phyloP scores from a whole-genome alignment of 208 protist species.

The Acanthamoeba culbertsoni region DNA sequence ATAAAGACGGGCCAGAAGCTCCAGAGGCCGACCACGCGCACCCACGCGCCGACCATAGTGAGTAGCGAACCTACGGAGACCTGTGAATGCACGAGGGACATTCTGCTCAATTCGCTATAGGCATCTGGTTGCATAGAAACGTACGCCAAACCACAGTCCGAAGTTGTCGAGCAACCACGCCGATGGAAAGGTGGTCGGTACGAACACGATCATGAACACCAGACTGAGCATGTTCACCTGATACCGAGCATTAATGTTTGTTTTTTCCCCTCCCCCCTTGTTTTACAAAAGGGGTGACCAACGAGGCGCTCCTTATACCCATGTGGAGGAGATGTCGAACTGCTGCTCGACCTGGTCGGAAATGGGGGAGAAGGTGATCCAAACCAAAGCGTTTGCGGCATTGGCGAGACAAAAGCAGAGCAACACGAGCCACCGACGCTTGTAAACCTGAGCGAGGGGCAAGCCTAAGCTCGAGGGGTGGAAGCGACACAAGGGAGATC shows the following conservation, averaged over 20 bases:
- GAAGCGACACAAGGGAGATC: too few relatives aligned
- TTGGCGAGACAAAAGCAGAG: neutral
- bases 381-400: neutral
- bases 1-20: neutral
- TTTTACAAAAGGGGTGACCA: neutral
- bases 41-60: neutral
- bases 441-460: slow-evolving; percentile 29
- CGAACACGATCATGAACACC: slow-evolving; percentile 40
- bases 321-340: neutral
- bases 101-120: too few relatives aligned
- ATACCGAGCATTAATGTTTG: too few relatives aligned
- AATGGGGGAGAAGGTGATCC: slow-evolving; percentile 56
- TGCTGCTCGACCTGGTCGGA: neutral
- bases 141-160: neutral
- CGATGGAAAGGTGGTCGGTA: neutral
- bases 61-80: neutral
- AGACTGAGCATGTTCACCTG: slow-evolving; percentile 43
- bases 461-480: too few relatives aligned
- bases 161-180: neutral
- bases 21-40: neutral
- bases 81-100: neutral
- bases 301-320: neutral
- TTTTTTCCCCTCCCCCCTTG: too few relatives aligned
- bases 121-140: neutral
- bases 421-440: neutral